Evolutionary conservation across 192 early-diverging fungal genomes (phyloP).

Genomic region (Coemansia sp.): DNA sequence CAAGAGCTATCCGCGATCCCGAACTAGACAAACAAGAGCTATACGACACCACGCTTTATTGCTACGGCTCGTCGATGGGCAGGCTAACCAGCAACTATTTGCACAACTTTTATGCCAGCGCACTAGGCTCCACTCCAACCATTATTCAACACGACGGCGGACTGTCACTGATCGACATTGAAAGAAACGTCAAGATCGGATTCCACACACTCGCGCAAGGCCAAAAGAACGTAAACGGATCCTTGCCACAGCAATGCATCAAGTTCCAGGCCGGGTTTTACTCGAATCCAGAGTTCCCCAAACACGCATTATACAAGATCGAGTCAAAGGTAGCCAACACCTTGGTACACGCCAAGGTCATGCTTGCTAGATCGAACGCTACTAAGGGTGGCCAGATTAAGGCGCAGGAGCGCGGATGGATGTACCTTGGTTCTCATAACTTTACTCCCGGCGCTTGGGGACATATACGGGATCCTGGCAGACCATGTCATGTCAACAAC

Average conservation of each 20-base stretch:
- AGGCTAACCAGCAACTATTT: constrained; percentile 14
- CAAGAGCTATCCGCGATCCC: constrained; percentile 9
- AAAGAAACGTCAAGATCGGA: constrained; percentile 17
- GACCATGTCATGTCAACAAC: constrained; percentile 27
- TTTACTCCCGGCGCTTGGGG: constrained; percentile 50
- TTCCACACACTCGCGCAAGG: constrained; percentile 40
- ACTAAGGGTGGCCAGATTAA: background rate
- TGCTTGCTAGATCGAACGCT: constrained; percentile 19
- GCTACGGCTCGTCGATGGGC: constrained; percentile 50
- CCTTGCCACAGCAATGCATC: constrained; percentile 9
- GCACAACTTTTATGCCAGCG: constrained; percentile 22
- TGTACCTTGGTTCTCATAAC: constrained; percentile 49
- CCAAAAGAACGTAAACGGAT: constrained; percentile 18
- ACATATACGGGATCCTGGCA: background rate
- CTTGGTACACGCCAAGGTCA: constrained; percentile 34
- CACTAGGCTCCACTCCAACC: constrained; percentile 4
- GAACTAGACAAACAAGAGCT: background rate
- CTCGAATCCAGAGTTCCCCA: constrained; percentile 9
- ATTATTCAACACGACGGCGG: background rate
- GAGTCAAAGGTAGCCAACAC: constrained; percentile 8
- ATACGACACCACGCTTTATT: constrained; percentile 20
- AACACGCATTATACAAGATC: constrained; percentile 16
- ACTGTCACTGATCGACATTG: background rate
- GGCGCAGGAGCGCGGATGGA: constrained; percentile 29
- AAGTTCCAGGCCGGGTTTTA: constrained; percentile 17